These are phyloP conservation scores for Nothomitra cinnamomea DNA, from an alignment of 2,329 filamentous ascomycete species.

Conservation along the genomic window DNA sequence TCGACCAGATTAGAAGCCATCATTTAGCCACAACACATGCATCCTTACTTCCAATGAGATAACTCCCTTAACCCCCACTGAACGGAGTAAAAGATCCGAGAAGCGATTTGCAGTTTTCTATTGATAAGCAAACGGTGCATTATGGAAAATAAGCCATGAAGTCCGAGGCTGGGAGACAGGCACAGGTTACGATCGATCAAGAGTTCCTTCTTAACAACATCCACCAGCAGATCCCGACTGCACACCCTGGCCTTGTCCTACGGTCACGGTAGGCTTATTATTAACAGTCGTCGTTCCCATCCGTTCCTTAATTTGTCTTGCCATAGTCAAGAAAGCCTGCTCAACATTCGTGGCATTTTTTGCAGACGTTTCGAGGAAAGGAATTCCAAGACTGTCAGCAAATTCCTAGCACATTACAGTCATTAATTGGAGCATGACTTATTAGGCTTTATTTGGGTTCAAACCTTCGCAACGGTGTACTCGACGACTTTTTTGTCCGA, in stretches of 20 bases:
- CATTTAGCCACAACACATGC: not conserved
- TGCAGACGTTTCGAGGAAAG: constrained; percentile 97
- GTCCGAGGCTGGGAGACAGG: not conserved
- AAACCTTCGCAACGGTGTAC: constrained; percentile 97
- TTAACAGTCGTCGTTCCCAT: constrained; percentile 97
- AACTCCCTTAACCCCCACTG: constrained; percentile 3
- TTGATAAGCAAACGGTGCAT: constrained; percentile 2
- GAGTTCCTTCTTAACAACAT: constrained; percentile 56
- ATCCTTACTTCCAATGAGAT: not conserved
- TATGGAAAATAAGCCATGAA: constrained; percentile 1
- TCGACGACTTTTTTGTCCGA: constrained; percentile 99
- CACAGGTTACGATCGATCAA: not conserved
- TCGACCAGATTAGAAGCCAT: not conserved
- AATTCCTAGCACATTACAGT: constrained; percentile 53
- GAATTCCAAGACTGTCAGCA: constrained; percentile 94
- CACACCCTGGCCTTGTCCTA: constrained; percentile 86
- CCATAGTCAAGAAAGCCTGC: constrained; percentile 99
- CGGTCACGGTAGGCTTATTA: constrained; percentile 95
- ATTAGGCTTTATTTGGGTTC: constrained; percentile 15
- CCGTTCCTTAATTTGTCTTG: constrained; percentile 98
- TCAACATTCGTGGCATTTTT: constrained; percentile 99
- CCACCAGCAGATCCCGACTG: constrained; percentile 69
- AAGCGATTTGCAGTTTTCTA: constrained; percentile 2
- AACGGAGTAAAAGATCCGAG: constrained; percentile 4
- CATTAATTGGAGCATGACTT: not conserved